Conservation (phyloP, 1,284 basidiomycete species). For the Hemileia vastatrix region DNA sequence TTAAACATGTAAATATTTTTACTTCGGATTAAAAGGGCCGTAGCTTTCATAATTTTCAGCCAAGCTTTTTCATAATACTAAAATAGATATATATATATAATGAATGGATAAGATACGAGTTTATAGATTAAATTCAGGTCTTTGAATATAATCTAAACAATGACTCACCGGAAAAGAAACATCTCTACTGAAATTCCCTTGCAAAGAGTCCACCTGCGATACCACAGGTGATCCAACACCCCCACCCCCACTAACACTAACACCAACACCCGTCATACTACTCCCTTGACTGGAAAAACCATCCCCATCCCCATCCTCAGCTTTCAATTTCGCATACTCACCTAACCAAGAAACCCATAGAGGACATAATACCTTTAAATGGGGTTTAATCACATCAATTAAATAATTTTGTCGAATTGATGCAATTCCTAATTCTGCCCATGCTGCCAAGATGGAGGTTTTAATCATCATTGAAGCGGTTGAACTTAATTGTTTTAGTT, state of each 20-base stretch:
- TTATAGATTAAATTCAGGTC: too few species aligned
- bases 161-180: too few species aligned
- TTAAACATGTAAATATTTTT: slow-evolving; percentile 60
- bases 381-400: slow-evolving; percentile 69
- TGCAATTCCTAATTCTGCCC: slow-evolving; percentile 85
- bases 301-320: slow-evolving; percentile 45
- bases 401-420: slow-evolving; percentile 67
- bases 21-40: slow-evolving; percentile 66
- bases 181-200: slow-evolving; percentile 77
- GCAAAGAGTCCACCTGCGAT: slow-evolving; percentile 61
- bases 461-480: slow-evolving; percentile 92
- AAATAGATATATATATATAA: too few species aligned
- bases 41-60: slow-evolving; percentile 73
- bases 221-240: slow-evolving; percentile 15
- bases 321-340: slow-evolving; percentile 74
- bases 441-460: slow-evolving; percentile 84
- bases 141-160: too few species aligned
- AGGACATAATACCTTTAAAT: slow-evolving; percentile 61
- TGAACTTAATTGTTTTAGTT: slow-evolving; percentile 74
- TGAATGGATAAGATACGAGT: too few species aligned
- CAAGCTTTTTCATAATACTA: slow-evolving; percentile 76
- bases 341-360: slow-evolving; percentile 69
- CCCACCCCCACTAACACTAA: too few species aligned
- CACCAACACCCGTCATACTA: too few species aligned
- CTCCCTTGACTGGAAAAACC: too few species aligned